Evolutionary conservation across 495 filamentous ascomycete species (phyloP), one percentile per base, ranked within the genome.

Genomic region (Lichenothelia convexa): DNA sequence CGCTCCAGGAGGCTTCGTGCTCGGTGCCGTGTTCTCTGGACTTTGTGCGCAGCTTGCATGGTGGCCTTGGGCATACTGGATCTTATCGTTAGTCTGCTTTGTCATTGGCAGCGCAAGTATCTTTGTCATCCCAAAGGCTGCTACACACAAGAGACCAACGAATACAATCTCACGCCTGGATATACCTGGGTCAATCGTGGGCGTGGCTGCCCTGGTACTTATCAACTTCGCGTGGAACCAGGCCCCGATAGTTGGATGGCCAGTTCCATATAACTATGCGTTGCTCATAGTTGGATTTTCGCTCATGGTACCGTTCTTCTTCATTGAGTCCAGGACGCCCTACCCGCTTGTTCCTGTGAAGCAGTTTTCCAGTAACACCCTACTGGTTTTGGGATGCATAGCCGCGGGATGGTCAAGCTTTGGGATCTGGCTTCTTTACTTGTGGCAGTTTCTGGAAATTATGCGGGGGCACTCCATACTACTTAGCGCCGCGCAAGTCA

Each of bases 61-160:
- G 64, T 81, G 75, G 78, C 70, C 67, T 1, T 81, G 77, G 78
- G 57, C 65, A 0, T 79, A 67, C 45, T 80, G 65, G 67, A 51
- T 55, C 3, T 58, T 70, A 36, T 60, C 58, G 3, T 62, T 71
- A 38, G 49, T 64, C 12, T 60, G 60, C 18, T 36, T 56, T 0
- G 36, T 58, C 3, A 48, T 61, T 20, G 53, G 63, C 3, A 38
- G 61, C 13, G 33, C 64, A 2, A 63, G 57, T 3, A 52, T 56
- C 21, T 44, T 61, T 4, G 50, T 61, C 9, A 59, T 78, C 30
- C 75, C 76, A n/a, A n/a, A n/a, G n/a, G 21, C 31, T 3, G 24
- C 9, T 11, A 13, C 15, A 29, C 9, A 11, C 24, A 29, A 29
- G n/a, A n/a, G n/a, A n/a, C n/a, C n/a, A n/a, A 42, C 35, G 18